Evolutionary conservation across 495 filamentous ascomycete species (phyloP).

Genomic region (Staphylotrichum tortipilum): DNA sequence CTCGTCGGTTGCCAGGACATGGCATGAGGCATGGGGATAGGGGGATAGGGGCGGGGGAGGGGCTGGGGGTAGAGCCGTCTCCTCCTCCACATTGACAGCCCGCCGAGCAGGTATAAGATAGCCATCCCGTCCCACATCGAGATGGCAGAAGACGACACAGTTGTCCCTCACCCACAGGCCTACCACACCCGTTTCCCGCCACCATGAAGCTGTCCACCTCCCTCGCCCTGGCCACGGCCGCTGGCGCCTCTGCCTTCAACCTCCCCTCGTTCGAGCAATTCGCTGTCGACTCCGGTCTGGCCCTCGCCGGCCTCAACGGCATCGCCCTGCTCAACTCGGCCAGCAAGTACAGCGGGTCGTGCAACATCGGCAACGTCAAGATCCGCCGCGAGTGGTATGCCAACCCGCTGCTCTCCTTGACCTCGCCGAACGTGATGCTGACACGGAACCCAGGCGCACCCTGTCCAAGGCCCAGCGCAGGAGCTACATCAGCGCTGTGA

Average conservation of each 20-base stretch:
- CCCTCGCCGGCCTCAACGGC: conserved; percentile 17
- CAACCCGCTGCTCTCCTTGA: background rate
- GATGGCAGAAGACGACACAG: background rate
- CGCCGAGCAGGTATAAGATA: no score
- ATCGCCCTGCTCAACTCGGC: conserved; percentile 13
- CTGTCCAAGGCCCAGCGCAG: conserved; percentile 42
- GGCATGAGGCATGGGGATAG: background rate
- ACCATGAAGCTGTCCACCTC: background rate
- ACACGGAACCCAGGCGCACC: conserved; percentile 30
- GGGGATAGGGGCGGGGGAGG: no score
- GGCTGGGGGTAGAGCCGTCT: no score
- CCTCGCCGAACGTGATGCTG: background rate
- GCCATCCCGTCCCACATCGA: background rate
- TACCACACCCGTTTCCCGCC: background rate
- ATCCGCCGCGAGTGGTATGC: conserved; percentile 22
- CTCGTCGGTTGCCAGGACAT: background rate
- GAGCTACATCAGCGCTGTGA: conserved; percentile 55
- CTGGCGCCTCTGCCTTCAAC: conserved; percentile 4
- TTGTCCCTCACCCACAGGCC: background rate
- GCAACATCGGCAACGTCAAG: conserved; percentile 19
- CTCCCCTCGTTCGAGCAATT: conserved; percentile 13
- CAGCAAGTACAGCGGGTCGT: conserved; percentile 7
- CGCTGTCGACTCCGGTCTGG: conserved; percentile 19
- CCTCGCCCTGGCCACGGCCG: conserved; percentile 4
- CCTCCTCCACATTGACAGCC: background rate